Evolutionary conservation across 106 monocot genomes (phyloP), one percentile per base, ranked within the genome.

Genomic region (Iris macrosiphon): DNA sequence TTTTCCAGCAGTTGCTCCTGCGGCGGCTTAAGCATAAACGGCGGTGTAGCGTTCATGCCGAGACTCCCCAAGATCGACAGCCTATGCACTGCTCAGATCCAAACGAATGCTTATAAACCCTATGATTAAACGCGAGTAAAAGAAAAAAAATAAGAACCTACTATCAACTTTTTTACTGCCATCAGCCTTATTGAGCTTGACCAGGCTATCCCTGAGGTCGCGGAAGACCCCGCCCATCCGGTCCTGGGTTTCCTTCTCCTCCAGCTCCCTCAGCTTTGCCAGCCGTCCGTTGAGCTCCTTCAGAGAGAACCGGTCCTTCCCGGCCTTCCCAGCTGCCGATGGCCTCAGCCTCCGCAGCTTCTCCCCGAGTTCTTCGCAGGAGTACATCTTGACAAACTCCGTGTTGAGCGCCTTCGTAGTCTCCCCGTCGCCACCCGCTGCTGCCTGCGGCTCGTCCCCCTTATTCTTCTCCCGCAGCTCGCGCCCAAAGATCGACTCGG

Each of bases 1-100:
- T 81, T 83, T 56, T 87, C 83, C 13, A 90, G 57, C 22, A 98
- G 68, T 0, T 91, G 55, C 22, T 98, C 98, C 34, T 98, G 78
- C 2, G 87, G 91, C 3, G 77, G 71, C 22, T 53, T 55, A 12
- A 78, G 59, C 91, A 78, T 75, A 70, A 67, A 91, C 1, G 34
- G 39, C 7, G 83, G 91, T 1, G 75, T 77, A 4, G 19, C 38
- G 38, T 62, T 62, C 48, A 70, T 71, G 9, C 72, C 63, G 49
- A 98, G 26, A 43, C 60, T 77, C 1, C 43, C 20, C 23, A 86
- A 62, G 4, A 86, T 55, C 12, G 74, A 65, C 43, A 74, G 23
- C 39, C 52, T 74, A 45, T 66, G 59, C 59, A 58, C 95, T 89
- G 81, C 24, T 53, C 49, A 64, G 10, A 75, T 26, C 17, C 30